Conservation (phyloP, 768 basidiomycete species). For the Leccinum disarticulatum region DNA sequence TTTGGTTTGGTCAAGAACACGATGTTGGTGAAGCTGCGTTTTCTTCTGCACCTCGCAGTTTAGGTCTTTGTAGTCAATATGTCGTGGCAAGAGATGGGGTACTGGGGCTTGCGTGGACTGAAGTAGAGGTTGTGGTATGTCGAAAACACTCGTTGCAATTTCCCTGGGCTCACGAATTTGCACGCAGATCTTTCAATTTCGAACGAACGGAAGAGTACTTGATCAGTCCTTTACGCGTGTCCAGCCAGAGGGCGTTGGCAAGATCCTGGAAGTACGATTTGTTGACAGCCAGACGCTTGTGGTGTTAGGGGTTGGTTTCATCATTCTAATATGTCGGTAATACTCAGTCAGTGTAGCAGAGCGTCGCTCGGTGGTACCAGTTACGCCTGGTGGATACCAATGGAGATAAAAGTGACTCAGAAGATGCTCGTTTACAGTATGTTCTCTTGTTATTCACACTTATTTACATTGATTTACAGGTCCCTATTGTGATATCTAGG, state of each 20-base stretch:
- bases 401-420: conserved; percentile 7
- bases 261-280: conserved; percentile 22
- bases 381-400: conserved; percentile 12
- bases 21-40: conserved; percentile 17
- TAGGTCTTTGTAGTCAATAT: conserved; percentile 23
- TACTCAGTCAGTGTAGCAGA: conserved; percentile 13
- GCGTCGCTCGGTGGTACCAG: conserved; percentile 21
- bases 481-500: conserved; percentile 10
- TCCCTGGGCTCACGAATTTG: background rate
- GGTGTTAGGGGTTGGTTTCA: conserved; percentile 26
- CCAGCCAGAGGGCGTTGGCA: conserved; percentile 21
- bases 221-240: conserved; percentile 11
- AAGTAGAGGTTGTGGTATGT: conserved; percentile 33
- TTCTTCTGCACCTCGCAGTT: conserved; percentile 11
- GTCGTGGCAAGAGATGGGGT: conserved; percentile 28
- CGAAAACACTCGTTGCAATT: background rate
- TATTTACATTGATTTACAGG: conserved; percentile 9
- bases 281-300: conserved; percentile 23
- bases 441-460: conserved; percentile 2
- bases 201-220: background rate
- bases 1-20: conserved; percentile 26
- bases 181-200: conserved; percentile 24
- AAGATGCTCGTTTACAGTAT: conserved; percentile 19
- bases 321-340: background rate
- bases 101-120: conserved; percentile 49